Evolutionary conservation across 345 rosid species (phyloP).

Genomic region (Limnanthes douglasii): DNA sequence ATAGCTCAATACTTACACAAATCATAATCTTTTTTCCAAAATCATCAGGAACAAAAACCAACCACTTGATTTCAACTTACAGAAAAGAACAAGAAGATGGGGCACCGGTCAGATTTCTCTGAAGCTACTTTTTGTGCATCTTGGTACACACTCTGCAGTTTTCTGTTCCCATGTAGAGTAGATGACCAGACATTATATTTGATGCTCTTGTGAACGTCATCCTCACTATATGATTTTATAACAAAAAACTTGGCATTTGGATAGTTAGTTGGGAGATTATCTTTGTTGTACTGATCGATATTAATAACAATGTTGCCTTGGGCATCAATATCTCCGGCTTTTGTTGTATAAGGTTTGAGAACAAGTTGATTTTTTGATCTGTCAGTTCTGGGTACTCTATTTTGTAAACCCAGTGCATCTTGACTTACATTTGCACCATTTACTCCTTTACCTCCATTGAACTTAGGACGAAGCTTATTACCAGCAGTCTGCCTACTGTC

Average conservation of each 20-base stretch:
- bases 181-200: conserved; percentile 94
- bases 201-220: conserved; percentile 97
- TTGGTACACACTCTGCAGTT: conserved; percentile 62
- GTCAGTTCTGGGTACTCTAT: conserved; percentile 49
- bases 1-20: too few species aligned
- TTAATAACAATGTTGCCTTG: conserved; percentile 48
- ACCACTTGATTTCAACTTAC: too few species aligned
- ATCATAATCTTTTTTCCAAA: too few species aligned
- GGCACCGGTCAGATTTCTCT: conserved; percentile 39
- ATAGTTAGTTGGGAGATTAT: conserved; percentile 42
- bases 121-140: conserved; percentile 51
- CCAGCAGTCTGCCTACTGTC: conserved; percentile 16
- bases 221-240: conserved; percentile 93
- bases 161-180: conserved; percentile 91
- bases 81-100: conserved; percentile 78
- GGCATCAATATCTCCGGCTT: conserved; percentile 36
- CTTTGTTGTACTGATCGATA: conserved; percentile 62
- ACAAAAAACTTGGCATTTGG: conserved; percentile 66
- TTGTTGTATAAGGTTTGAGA: conserved; percentile 52
- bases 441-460: conserved; percentile 20
- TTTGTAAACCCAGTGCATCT: conserved; percentile 41
- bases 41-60: too few species aligned
- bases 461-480: conserved; percentile 34
- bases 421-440: conserved; percentile 18
- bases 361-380: conserved; percentile 34